Evolutionary conservation across 148 eudicot species (phyloP).

Genomic region (Persicaria tinctoria): DNA sequence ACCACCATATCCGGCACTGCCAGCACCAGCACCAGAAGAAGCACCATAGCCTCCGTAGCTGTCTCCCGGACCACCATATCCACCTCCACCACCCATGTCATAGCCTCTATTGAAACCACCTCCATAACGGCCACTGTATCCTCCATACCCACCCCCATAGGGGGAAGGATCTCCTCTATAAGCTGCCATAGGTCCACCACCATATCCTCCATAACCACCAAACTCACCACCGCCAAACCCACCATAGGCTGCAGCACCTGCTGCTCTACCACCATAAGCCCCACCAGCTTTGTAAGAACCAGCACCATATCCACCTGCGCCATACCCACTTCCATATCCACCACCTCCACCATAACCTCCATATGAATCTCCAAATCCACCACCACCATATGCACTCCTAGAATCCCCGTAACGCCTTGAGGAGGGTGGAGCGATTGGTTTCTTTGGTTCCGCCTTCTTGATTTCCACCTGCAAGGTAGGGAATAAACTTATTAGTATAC

Average conservation of each 20-base stretch:
- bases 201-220: conserved; percentile 46
- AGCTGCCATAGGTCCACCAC: conserved; percentile 34
- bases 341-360: conserved; percentile 26
- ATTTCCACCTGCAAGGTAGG: conserved; percentile 43
- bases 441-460: conserved; percentile 63
- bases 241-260: conserved; percentile 23
- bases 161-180: conserved; percentile 38
- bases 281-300: conserved; percentile 37
- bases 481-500: neutral
- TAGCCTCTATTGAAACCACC: conserved; percentile 23
- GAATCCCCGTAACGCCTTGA: conserved; percentile 34
- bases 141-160: conserved; percentile 37
- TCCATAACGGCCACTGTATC: conserved; percentile 39
- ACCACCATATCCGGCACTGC: conserved; percentile 33
- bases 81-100: conserved; percentile 30
- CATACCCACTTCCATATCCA: conserved; percentile 22
- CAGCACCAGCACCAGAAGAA: conserved; percentile 28
- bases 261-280: conserved; percentile 28
- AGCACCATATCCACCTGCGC: conserved; percentile 23
- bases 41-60: conserved; percentile 30
- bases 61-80: conserved; percentile 26
- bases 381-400: conserved; percentile 36
- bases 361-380: conserved; percentile 39
- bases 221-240: conserved; percentile 24
- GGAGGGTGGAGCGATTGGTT: conserved; percentile 39